phyloP scores from a whole-genome alignment of 768 basidiomycete genomes.

The Phaffia australis region DNA sequence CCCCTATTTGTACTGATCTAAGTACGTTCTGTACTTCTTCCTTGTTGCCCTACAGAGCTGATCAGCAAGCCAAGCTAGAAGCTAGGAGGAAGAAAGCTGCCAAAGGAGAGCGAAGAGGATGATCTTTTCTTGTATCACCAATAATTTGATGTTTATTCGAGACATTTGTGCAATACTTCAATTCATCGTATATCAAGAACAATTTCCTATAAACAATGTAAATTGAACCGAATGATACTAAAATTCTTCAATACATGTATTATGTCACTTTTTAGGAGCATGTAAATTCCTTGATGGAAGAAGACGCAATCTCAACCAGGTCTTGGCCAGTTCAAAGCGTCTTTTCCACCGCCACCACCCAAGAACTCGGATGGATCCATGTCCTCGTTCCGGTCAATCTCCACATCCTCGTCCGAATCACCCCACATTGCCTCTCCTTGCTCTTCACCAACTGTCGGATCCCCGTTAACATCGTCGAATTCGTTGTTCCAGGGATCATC shows the following conservation, averaged over 20 bases:
- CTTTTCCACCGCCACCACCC: conserved; percentile 4
- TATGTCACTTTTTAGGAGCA: too few species aligned
- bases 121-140: too few species aligned
- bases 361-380: conserved; percentile 12
- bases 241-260: too few species aligned
- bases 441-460: background rate
- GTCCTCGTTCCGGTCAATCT: conserved; percentile 25
- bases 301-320: background rate
- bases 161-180: too few species aligned
- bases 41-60: conserved; percentile 3
- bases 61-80: conserved; percentile 3
- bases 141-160: too few species aligned
- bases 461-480: conserved; percentile 11
- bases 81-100: conserved; percentile 16
- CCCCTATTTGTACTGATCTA: background rate
- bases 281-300: background rate
- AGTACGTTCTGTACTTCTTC: background rate
- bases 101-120: conserved; percentile 11
- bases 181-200: too few species aligned
- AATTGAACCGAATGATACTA: too few species aligned
- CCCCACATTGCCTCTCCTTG: conserved; percentile 24
- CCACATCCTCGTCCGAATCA: conserved; percentile 21
- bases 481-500: conserved; percentile 20
- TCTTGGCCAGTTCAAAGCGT: conserved; percentile 6
- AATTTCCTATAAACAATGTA: too few species aligned